Percentiles rank a stretch among this genome's conserved stretches.
Evolutionary conservation across 169 alveolate species (phyloP).

Genomic region (Theileria sp.): DNA sequence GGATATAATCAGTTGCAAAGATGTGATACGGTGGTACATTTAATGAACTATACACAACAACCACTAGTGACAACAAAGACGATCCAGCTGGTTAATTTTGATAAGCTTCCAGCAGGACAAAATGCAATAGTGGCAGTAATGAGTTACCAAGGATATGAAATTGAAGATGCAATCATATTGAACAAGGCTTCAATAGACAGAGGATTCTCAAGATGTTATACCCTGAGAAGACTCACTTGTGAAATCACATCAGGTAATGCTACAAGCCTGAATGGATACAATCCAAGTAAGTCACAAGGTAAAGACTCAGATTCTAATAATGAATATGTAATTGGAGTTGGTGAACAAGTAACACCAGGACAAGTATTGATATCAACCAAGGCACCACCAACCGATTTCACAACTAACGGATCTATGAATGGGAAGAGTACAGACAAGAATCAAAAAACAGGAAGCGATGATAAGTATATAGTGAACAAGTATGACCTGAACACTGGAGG

Average conservation of each 20-base stretch:
- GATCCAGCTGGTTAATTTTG: constrained; percentile 93
- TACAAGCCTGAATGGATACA: not conserved
- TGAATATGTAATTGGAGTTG: constrained; percentile 60
- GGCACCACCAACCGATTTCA: not conserved
- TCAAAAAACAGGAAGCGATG: constrained; percentile 20
- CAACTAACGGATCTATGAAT: constrained; percentile 1
- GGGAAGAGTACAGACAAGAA: not conserved
- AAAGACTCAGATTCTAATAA: not conserved
- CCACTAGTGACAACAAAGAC: constrained; percentile 97
- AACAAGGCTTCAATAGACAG: constrained; percentile 97
- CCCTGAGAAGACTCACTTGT: constrained; percentile 74
- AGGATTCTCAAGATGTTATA: constrained; percentile 95
- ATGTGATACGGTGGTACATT: constrained; percentile 89
- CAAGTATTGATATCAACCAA: constrained; percentile 75
- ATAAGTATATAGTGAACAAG: constrained; percentile 59
- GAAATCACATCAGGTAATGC: constrained; percentile 78
- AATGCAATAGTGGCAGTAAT: constrained; percentile 99
- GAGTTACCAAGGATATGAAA: constrained; percentile 99
- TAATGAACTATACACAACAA: constrained; percentile 95
- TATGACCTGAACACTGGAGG: constrained; percentile 75
- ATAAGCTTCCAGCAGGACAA: constrained; percentile 99
- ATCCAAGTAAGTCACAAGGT: constrained; percentile 1
- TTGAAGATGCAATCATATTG: constrained; percentile 98
- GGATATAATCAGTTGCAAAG: constrained; percentile 93
- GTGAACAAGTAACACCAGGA: constrained; percentile 75